Evolutionary conservation across 1,284 basidiomycete species (phyloP), one percentile per base, ranked within the genome.

Genomic region (Ganoderma lucidum): DNA sequence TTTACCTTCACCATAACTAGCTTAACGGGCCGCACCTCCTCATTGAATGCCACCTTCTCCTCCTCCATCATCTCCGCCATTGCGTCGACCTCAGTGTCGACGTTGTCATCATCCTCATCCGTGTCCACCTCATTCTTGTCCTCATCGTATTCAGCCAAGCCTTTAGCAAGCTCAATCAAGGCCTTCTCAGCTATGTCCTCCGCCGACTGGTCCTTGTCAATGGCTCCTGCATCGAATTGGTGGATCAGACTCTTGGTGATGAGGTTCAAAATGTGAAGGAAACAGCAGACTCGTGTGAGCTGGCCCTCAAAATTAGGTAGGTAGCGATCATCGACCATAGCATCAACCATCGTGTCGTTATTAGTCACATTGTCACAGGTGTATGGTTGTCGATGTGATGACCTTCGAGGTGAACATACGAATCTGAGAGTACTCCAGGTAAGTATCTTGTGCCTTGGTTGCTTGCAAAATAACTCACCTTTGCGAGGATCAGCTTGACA

Each of bases 11-110:
- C 44, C 30, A 62, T 2, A 4, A 51, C 28, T 4, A 62, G 6
- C 17, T 37, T 30, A 4, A 41, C 44, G 3, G 62, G 62, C 14
- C 44, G 14, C 10, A 62, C 62, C 9, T 30, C 17, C 15, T 15
- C 30, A 5, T 35, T 9, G 23, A 78, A 58, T 4, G 67, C 17
- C 2, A 19, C 63, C 0, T 83, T 77, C 32, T 77, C 64, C 0
- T 75, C 65, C 1, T 79, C 69, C 77, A 83, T 81, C 60, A 48
- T 60, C 5, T 39, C 32, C 5, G 39, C 15, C 0, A 71, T 73
- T 48, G 80, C 76, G 63, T 82, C 83, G 12, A 51, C 77, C 65
- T 8, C 23, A 30, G 5, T 28, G 15, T 55, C 53, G 6, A 6
- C 53, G 10, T 32, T 4, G 12, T 35, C 30, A 19, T 44, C 42